Evolutionary conservation across 805 yeast species (phyloP), one percentile per base, ranked within the genome.

Genomic region (Candida multigemmis): DNA sequence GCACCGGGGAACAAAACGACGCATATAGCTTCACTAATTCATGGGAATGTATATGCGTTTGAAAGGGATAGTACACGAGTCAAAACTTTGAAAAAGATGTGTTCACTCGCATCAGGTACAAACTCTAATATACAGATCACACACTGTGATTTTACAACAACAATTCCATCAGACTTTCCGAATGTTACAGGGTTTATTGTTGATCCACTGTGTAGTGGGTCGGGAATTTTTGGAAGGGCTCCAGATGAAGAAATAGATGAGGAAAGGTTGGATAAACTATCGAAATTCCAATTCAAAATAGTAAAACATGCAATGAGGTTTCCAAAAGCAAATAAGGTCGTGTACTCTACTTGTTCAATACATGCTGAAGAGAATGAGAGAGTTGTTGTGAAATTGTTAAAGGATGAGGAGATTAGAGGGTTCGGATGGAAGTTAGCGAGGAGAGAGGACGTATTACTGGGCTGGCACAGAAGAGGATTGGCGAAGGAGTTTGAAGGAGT

Each of bases 1-100:
- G 98, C 99, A 0, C 99, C 99, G 4, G 99, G 99, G 4, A 91
- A 91, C 53, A 93, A 91, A 50, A 91, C 99, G 0, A 84, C 96
- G 0, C 97, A 89, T 54, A 57, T 79, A 13, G 95, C 96, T 0
- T 73, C 91, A 0, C 52, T 84, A 13, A 46, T 43, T 8, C n/a
- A 37, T 35, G 23, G 30, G 3, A 68, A 71, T 4, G 75, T 86
- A 7, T 66, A 66, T 40, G 98, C 98, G 0, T 91, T 86, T 53
- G 99, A 91, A 52, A 71, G 86, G 45, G 94, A 91, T 45, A 58
- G 66, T 3, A 68, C 69, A 23, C 65, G 99, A 35, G 80, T 83
- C 1, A 63, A 74, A 32, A 71, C 76, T 9, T 59, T 91, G 36
- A 65, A 68, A 33, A 77, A 66, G 42, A 89, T 91, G 97, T 69